Percentiles rank a stretch among this genome's conserved stretches.
Conservation (phyloP, 2,329 filamentous ascomycete genomes). For the Talaromyces verruculosus region DNA sequence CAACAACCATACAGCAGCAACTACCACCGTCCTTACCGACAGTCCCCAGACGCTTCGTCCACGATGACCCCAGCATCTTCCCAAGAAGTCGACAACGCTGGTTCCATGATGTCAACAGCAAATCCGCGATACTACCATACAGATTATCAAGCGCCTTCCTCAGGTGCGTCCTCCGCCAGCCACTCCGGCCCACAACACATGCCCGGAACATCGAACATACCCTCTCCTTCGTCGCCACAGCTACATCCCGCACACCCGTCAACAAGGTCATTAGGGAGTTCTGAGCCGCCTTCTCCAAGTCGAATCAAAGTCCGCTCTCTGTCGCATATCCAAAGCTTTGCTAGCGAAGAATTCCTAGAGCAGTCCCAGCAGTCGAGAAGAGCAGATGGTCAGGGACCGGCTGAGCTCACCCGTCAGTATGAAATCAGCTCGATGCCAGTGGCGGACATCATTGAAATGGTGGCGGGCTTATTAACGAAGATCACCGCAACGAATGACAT, state of each 20-base stretch:
- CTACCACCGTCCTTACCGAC: conserved; percentile 25
- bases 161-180: neutral
- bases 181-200: conserved; percentile 2
- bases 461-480: conserved; percentile 90
- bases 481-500: conserved; percentile 95
- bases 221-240: conserved; percentile 48
- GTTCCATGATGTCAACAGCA: neutral
- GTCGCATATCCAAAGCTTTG: conserved; percentile 86
- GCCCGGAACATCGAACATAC: conserved; percentile 16
- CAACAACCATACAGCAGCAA: conserved; percentile 30
- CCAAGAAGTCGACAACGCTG: conserved; percentile 1
- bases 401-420: conserved; percentile 63
- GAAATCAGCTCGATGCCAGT: conserved; percentile 98
- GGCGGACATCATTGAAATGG: conserved; percentile 97
- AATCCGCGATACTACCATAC: conserved; percentile 12
- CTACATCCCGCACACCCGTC: conserved; percentile 48
- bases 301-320: conserved; percentile 82
- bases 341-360: conserved; percentile 70
- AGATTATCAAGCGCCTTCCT: neutral
- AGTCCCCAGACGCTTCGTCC: conserved; percentile 25
- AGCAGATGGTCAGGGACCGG: conserved; percentile 41
- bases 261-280: conserved; percentile 44
- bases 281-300: conserved; percentile 51
- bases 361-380: conserved; percentile 47
- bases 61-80: conserved; percentile 18